Evolutionary conservation across 805 yeast genomes (phyloP), one percentile per base, ranked within the genome.

Genomic region (Clavispora phyllophila): DNA sequence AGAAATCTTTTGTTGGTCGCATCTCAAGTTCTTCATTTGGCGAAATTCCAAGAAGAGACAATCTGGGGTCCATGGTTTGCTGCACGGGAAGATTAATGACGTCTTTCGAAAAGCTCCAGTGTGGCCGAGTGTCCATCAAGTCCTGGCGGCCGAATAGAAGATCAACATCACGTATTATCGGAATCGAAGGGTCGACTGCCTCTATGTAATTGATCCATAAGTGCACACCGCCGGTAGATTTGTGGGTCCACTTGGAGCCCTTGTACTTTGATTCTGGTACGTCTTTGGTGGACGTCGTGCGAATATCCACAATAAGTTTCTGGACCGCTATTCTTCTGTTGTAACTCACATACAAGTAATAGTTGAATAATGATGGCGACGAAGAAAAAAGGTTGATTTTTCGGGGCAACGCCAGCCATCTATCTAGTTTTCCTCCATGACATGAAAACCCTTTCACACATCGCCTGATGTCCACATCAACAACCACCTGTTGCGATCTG

Each of bases 111-210:
- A 46, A 57, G n/a, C 47, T 41, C 58, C 63, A 55, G 50, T 51
- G 44, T 23, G 47, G 50, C 9, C 70, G 52, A 3, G 57, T 33
- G 42, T 65, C 70, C 13, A 37, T 39, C 41, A 64, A 46, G 47
- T 64, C 68, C n/a, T 53, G 53, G 27, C 52, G 44, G 8, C 70
- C 70, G 35, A 54, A 59, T 25, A 65, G 52, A 8, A 64, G 51
- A 39, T 60, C 62, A 13, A 65, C 40, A 18, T 57, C 56, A 25
- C 65, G 54, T 7, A 65, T 56, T 3, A 53, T 39, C 5, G 50
- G 48, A 6, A 42, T 37, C 9, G 45, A 34, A 33, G 40, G 42
- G 26, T 45, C 54, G 14, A 26, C 25, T 8, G 36, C 17, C 3
- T 47, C 50, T 14, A 49, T 13, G 41, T 45, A 47, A 13, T 45